Base-by-base conservation (phyloP, 1,139 yeast genomes). In the Yamadazyma sp. region DNA sequence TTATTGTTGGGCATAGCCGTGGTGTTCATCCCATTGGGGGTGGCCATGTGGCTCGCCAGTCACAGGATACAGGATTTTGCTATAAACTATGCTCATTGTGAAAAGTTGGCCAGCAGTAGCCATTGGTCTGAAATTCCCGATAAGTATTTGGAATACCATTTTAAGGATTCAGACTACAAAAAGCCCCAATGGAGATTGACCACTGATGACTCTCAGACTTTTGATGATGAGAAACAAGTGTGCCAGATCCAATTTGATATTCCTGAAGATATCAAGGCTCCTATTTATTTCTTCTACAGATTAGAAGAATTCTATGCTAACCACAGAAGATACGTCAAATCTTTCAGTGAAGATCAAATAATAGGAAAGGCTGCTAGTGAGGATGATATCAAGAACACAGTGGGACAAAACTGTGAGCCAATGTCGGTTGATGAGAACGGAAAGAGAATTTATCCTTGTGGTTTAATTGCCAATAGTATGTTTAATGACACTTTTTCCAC, bases 11-110 rank as follows among this genome's bases (percentile, higher is more conserved):
- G 73, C 9, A 73, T 92, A 35, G 94, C 96, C 4, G 70, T 86
- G n/a, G 68, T 92, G 10, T 86, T 90, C 56, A 86, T 90, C 12
- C 95, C 97, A 7, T 72, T 92, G 32, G 98, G 98, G 23, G 97
- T 90, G 1, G 90, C 86, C 43, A 80, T 92, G 80, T 73, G 92
- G 61, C 82, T 82, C 45, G 94, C 96, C 4, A 76, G 92, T n/a
- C 69, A 77, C 44, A 68, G 71, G 45, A 84, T 88, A 4, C 85
- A 89, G 59, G 96, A 92, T 53, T 55, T 92, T 30, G 75, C 77
- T 13, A 83, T 92, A 42, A 94, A 88, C 52, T 92, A 92, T 61
- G 75, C 89, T 17, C 78, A 81, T 41, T 92, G 98, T 68, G 77
- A 74, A 44, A 53, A 54, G 8, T 52, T 66, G 40, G 96, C 96